Base-by-base conservation (phyloP, 1,284 basidiomycete species). In the Ceratobasidium sp. region DNA sequence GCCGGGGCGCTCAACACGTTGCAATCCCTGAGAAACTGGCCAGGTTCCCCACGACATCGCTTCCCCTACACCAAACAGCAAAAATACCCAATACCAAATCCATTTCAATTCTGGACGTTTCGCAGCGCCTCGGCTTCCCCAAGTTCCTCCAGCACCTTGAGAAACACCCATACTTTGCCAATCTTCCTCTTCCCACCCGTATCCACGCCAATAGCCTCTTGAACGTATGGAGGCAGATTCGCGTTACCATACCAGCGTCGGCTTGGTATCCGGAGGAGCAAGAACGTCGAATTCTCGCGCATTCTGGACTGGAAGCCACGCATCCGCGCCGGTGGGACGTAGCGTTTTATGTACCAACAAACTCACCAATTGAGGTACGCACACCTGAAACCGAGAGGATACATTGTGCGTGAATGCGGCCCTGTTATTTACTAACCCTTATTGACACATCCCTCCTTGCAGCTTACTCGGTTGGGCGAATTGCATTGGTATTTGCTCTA, bases 401-500 rank as follows among this genome's bases (percentile, higher is more conserved):
- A 39, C 61, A 63, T 15, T 13, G 61, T 63, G 7, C 15, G 39
- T 42, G n/a, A 39, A 6, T 42, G 33, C 1, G 26, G 33, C 33
- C 4, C 33, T 33, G 4, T 33, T 33, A 4, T 33, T 4, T 4
- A 33, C 33, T 33, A 4, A 33, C 33, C 33, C 4, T 15, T 33
- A 26, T 39, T 61, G 7, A 18, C 13, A 2, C 6, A 28, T n/a
- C n/a, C n/a, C n/a, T n/a, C 2, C n/a, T 5, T 28, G 13, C 40
- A 63, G 61, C 40, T 7, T 63, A 63, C 61, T 63, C 61, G 15
- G 61, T 42, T 40, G 61, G 61, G 15, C 61, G 39, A 6, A 3
- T 42, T 3, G 61, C 61, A 1, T 42, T 63, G 20, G 20, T 63
- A 6, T 63, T 63, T 18, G 61, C 39, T 0, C 33, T 63, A 6